Percentiles rank a stretch among this genome's conserved stretches.
Conservation (phyloP, 2,329 filamentous ascomycete genomes). For the Anthostomella pinea region DNA sequence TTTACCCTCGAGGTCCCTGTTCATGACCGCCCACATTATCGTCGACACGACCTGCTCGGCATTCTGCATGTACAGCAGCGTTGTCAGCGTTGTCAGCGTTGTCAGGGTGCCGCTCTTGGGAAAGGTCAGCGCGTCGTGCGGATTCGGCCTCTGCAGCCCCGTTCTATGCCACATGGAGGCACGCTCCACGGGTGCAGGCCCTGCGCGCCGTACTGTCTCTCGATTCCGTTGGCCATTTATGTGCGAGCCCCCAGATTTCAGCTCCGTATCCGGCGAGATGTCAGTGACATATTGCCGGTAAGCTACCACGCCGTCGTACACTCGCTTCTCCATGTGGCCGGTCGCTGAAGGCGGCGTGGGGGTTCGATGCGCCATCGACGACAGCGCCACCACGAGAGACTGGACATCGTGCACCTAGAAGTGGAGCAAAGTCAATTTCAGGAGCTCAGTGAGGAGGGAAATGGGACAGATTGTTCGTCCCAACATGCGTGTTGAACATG, state of each 20-base stretch:
- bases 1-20: slow-evolving; percentile 35
- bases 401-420: slow-evolving; percentile 36
- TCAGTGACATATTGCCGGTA: slow-evolving; percentile 42
- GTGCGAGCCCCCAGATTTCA: slow-evolving; percentile 2
- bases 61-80: slow-evolving; percentile 27
- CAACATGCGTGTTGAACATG: slow-evolving; percentile 52
- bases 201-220: slow-evolving; percentile 39
- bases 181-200: slow-evolving; percentile 41
- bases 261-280: not conserved
- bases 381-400: slow-evolving; percentile 45
- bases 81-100: slow-evolving; percentile 3
- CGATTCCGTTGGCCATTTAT: slow-evolving; percentile 45
- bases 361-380: slow-evolving; percentile 40
- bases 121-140: slow-evolving; percentile 3
- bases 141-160: slow-evolving; percentile 7
- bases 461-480: slow-evolving; percentile 51
- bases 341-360: slow-evolving; percentile 34
- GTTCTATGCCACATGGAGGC: slow-evolving; percentile 38
- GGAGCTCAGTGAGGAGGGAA: slow-evolving; percentile 42
- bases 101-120: slow-evolving; percentile 7
- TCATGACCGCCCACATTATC: slow-evolving; percentile 36
- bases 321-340: slow-evolving; percentile 37
- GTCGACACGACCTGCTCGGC: slow-evolving; percentile 42
- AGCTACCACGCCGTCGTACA: slow-evolving; percentile 28
- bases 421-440: slow-evolving; percentile 41